Conservation (phyloP, 495 filamentous ascomycete genomes). For the Neurospora sp. region DNA sequence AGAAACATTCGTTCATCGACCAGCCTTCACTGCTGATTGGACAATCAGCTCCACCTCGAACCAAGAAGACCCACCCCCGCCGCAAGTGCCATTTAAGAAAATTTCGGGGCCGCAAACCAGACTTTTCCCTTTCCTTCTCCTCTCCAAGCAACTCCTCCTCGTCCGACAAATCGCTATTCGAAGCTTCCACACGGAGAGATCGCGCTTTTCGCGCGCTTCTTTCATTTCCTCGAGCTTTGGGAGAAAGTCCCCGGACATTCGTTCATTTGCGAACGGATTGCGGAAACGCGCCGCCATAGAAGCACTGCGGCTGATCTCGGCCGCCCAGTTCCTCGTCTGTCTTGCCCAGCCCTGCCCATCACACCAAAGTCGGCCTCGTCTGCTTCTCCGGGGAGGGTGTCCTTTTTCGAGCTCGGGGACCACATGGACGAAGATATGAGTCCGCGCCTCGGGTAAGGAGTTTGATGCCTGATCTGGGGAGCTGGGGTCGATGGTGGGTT, state of each 20-base stretch:
- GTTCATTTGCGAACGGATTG: slow-evolving; percentile 41
- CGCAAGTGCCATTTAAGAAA: slow-evolving; percentile 12
- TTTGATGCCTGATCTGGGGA: slow-evolving; percentile 20
- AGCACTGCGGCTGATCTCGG: slow-evolving; percentile 63
- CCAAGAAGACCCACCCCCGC: not conserved
- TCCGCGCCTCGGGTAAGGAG: slow-evolving; percentile 43
- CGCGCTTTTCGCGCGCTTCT: slow-evolving; percentile 27
- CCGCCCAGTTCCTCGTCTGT: slow-evolving; percentile 51
- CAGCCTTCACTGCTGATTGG: not conserved
- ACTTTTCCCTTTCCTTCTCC: slow-evolving; percentile 25
- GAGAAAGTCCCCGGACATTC: slow-evolving; percentile 99
- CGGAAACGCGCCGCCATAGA: slow-evolving; percentile 99
- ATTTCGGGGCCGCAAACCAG: slow-evolving; percentile 5
- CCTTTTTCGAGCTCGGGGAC: slow-evolving; percentile 30
- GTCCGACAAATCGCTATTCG: slow-evolving; percentile 99
- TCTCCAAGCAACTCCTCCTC: slow-evolving; percentile 56
- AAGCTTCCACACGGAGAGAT: slow-evolving; percentile 92
- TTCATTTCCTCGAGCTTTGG: slow-evolving; percentile 58
- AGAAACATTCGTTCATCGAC: not conserved
- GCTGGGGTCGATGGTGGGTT: slow-evolving; percentile 24
- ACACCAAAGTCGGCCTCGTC: slow-evolving; percentile 22
- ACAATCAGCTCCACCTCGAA: not conserved
- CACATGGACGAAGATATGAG: slow-evolving; percentile 79
- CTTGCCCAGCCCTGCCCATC: slow-evolving; percentile 33
- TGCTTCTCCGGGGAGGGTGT: not conserved